A percentile compares a stretch with the other conserved stretches of the same genome.
Conservation (phyloP, 2,329 filamentous ascomycete genomes). For the Fusarium sp. region DNA sequence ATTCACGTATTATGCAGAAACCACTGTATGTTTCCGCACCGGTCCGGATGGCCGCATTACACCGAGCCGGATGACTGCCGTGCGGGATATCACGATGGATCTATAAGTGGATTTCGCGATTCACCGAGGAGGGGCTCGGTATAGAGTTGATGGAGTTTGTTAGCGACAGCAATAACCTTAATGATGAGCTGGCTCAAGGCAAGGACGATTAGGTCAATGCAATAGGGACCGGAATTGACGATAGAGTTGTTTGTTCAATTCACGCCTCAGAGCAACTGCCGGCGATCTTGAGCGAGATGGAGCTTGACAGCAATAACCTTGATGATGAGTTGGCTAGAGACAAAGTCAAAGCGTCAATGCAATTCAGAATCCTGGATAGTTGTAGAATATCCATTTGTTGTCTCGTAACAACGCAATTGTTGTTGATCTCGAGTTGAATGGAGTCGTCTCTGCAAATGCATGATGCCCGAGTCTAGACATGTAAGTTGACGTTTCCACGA, state of each 20-base stretch:
- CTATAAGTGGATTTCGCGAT: slow-evolving; percentile 1
- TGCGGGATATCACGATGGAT: slow-evolving; percentile 13
- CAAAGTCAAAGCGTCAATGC: not conserved
- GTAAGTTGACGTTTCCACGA: not conserved
- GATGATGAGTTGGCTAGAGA: not conserved
- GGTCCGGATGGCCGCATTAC: slow-evolving; percentile 7
- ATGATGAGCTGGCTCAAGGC: not conserved
- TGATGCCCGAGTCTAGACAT: not conserved
- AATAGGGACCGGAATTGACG: not conserved
- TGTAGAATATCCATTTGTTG: not conserved
- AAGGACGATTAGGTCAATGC: not conserved
- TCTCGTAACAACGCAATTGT: not conserved
- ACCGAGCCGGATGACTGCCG: slow-evolving; percentile 18
- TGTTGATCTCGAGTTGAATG: not conserved
- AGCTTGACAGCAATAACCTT: slow-evolving; percentile 9
- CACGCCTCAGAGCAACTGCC: not conserved
- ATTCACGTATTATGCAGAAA: not conserved
- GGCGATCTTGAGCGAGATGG: not conserved
- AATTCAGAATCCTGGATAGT: not conserved
- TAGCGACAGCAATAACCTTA: not conserved
- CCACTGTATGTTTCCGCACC: not conserved
- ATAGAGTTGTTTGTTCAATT: not conserved
- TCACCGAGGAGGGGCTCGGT: not conserved
- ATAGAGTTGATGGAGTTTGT: not conserved
- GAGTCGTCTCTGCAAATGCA: not conserved